Base-by-base conservation (phyloP, 192 early-diverging fungal genomes). In the Coemansia sp. region DNA sequence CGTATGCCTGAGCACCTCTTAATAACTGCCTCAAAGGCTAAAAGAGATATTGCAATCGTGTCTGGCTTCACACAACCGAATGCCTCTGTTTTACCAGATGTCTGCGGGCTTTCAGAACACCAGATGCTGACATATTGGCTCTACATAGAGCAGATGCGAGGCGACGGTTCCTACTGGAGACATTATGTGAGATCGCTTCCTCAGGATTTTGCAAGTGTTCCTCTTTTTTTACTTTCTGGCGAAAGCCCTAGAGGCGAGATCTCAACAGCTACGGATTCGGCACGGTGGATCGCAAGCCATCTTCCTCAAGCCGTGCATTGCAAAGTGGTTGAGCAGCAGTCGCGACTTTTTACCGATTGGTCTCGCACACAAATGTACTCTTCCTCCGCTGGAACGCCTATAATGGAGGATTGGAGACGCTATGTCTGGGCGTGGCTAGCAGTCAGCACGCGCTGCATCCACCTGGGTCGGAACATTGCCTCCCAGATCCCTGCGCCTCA, bases 361-460 rank as follows among this genome's bases (percentile, higher is more conserved):
- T 14, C 60, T 4, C 39, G 19, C 42, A 82, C 71, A 20, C 16
- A 51, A 1, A n/a, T 50, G 13, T 61, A 43, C 7, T 25, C 65
- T 5, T 63, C 58, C 4, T 22, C 14, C 25, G 10, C 45, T 20
- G 56, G 62, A 7, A 46, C 48, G 7, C 10, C 5, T 55, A 67
- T 43, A 13, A 39, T 59, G 45, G 42, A 41, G 4, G 58, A 56
- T 43, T 77, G 74, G 74, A 57, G 75, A 11, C 65, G 45, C 1
- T 82, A 74, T 43, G 80, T 76, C 7, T 82, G 80, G 80, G 68
- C 80, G 37, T 82, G 80, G 80, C 66, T 77, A 42, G 75, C 69
- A 2, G 80, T 74, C 6, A 77, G 62, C 42, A 77, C 80, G 43
- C 74, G 80, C 6, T 82, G 75, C 65, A 82, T 82, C 63, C 73